Evolutionary conservation across 2,329 filamentous ascomycete genomes (phyloP), one percentile per base, ranked within the genome.

Genomic region (Pseudogymnoascus sp.): DNA sequence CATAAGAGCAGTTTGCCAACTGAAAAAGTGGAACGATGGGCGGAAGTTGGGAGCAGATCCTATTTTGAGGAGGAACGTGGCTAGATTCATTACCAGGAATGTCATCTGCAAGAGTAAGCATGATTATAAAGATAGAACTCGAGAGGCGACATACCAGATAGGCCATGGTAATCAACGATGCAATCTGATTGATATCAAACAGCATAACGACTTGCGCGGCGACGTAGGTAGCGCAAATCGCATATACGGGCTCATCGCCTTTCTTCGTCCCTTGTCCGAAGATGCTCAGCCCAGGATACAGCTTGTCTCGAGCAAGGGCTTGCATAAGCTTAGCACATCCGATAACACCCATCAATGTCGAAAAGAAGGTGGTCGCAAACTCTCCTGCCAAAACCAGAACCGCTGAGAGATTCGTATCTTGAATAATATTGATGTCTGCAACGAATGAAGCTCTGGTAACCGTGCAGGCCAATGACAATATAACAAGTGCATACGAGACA

Each of bases 1-100:
- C 2, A 83, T 73, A 4, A 88, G 82, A 2, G 91, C 91, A 4
- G 90, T 93, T 71, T 91, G 84, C 86, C 89, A 92, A 64, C 85
- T 92, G 75, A 96, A 96, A 70, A 92, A 93, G 70, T 90, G 88
- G 73, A 96, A 96, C 0, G 88, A 90, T 0, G 91, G 91, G 22
- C 91, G 81, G 67, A 96, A 96, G 70, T 96, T 96, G 3, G 91
- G 91, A 0, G 91, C 91, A 0, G 91, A 93, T 1, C 90, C 88
- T 61, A 96, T 87, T 71, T 93, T 93, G 61, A 96, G 79, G 1
- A 95, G 76, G 68, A 96, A 95, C 67, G 90, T 95, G 6, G 91
- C 91, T 7, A 95, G 75, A 65, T 96, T 95, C 74, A 90, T 94
- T 39, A 93, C 89, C 58, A 95, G 82, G 69, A 95, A 96, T 0